These are phyloP conservation scores for Acer negundo DNA, from an alignment of 345 rosid species.

Conservation along the genomic window DNA sequence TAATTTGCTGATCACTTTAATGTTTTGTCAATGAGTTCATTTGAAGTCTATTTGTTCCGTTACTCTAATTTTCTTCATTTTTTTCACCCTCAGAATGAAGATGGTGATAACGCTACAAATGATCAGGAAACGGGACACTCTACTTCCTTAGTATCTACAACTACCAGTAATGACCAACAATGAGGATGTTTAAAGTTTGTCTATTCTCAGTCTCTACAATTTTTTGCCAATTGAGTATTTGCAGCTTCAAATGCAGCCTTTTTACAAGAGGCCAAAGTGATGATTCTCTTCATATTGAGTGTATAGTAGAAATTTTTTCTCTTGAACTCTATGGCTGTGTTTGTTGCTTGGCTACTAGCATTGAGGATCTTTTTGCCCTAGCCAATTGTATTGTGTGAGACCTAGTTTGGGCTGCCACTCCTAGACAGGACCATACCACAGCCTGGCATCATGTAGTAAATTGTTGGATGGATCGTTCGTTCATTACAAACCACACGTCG, in stretches of 20 bases:
- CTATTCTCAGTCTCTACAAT: background rate
- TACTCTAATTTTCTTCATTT: background rate
- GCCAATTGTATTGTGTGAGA: too few relatives aligned
- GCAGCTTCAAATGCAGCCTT: background rate
- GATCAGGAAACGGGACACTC: constrained; percentile 17
- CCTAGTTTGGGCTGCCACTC: too few relatives aligned
- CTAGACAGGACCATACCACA: too few relatives aligned
- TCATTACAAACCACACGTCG: too few relatives aligned
- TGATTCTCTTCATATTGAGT: background rate
- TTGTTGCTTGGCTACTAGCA: too few relatives aligned
- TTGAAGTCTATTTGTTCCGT: background rate
- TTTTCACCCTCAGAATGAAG: constrained; percentile 29
- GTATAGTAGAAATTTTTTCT: background rate
- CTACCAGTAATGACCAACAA: constrained; percentile 12
- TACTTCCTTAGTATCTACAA: constrained; percentile 10
- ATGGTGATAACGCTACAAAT: constrained; percentile 4
- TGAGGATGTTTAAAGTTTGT: constrained; percentile 15
- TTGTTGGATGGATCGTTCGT: too few relatives aligned
- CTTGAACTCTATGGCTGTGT: too few relatives aligned
- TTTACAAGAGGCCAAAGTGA: background rate
- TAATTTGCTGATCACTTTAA: background rate
- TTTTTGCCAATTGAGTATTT: background rate
- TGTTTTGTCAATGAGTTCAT: background rate
- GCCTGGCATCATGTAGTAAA: too few relatives aligned
- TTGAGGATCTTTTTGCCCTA: too few relatives aligned